phyloP scores from a whole-genome alignment of 2,329 filamentous ascomycete genomes.

The Teratosphaeria zuluensis region DNA sequence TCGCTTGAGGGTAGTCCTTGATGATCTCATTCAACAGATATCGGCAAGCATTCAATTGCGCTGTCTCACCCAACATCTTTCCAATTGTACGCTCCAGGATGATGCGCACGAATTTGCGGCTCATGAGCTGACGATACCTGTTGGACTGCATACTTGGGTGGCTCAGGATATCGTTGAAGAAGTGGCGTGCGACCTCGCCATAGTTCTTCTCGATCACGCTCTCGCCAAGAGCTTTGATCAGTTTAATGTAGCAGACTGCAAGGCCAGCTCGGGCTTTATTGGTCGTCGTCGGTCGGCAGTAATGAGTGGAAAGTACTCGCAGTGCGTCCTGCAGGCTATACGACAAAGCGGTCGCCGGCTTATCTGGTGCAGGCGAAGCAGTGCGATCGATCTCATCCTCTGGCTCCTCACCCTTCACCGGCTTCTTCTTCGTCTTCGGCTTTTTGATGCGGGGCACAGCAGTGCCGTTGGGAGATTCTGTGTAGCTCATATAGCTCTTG shows the following conservation, averaged over 20 bases:
- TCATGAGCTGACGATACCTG: constrained; percentile 76
- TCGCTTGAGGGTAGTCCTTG: constrained; percentile 85
- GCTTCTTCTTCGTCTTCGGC: constrained; percentile 63
- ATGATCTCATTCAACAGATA: constrained; percentile 77
- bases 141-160: constrained; percentile 69
- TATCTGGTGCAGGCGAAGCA: constrained; percentile 66
- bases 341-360: constrained; percentile 57
- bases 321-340: constrained; percentile 71
- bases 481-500: constrained; percentile 52
- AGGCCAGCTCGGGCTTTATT: constrained; percentile 76
- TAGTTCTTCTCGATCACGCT: constrained; percentile 78
- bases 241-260: constrained; percentile 74
- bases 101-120: constrained; percentile 73
- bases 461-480: constrained; percentile 46
- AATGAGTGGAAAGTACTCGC: constrained; percentile 69
- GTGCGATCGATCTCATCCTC: constrained; percentile 63
- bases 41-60: constrained; percentile 73
- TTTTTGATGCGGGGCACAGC: constrained; percentile 54
- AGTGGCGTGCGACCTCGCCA: constrained; percentile 65
- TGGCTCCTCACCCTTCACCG: constrained; percentile 47
- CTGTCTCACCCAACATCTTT: constrained; percentile 76
- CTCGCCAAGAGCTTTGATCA: constrained; percentile 70
- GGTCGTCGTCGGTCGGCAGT: constrained; percentile 65
- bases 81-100: constrained; percentile 79
- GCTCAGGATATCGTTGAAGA: constrained; percentile 71